These are phyloP conservation scores for Boletus tylopilopsis DNA, from an alignment of 768 basidiomycete species.

Conservation along the genomic window DNA sequence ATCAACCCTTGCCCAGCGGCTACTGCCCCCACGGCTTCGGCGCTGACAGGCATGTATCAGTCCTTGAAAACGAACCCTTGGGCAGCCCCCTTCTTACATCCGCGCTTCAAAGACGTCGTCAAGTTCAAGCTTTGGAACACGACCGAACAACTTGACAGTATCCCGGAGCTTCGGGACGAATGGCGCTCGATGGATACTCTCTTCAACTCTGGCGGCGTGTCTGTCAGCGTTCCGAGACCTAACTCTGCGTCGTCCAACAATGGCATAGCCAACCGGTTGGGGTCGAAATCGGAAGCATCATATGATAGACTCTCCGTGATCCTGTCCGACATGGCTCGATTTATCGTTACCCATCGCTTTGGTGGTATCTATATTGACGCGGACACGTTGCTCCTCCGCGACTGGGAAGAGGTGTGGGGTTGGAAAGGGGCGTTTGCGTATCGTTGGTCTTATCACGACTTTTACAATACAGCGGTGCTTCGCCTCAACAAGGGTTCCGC, in stretches of 20 bases:
- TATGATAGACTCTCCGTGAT: too few species aligned
- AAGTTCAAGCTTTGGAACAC: too few species aligned
- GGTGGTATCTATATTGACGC: conserved; percentile 35
- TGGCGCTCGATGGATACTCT: conserved; percentile 36
- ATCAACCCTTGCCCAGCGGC: conserved; percentile 87
- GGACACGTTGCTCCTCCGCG: too few species aligned
- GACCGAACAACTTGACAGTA: too few species aligned
- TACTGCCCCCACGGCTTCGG: too few species aligned
- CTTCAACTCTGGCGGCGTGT: conserved; percentile 85
- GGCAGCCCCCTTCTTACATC: conserved; percentile 41
- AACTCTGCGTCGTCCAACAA: conserved; percentile 12
- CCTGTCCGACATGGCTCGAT: too few species aligned
- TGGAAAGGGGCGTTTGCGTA: conserved; percentile 61
- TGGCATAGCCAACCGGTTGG: conserved; percentile 41
- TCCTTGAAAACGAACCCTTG: conserved; percentile 79
- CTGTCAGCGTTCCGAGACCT: conserved; percentile 50
- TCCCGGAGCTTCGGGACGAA: too few species aligned
- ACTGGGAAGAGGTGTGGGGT: too few species aligned
- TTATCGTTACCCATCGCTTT: conserved; percentile 63
- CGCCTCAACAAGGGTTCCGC: too few species aligned
- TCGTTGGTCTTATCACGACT: conserved; percentile 87
- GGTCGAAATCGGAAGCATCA: conserved; percentile 44
- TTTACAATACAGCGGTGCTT: conserved; percentile 73
- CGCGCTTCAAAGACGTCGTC: too few species aligned
- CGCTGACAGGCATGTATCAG: conserved; percentile 77